phyloP scores from a whole-genome alignment of 2,329 filamentous ascomycete genomes.

The Leptographium lundbergii region DNA sequence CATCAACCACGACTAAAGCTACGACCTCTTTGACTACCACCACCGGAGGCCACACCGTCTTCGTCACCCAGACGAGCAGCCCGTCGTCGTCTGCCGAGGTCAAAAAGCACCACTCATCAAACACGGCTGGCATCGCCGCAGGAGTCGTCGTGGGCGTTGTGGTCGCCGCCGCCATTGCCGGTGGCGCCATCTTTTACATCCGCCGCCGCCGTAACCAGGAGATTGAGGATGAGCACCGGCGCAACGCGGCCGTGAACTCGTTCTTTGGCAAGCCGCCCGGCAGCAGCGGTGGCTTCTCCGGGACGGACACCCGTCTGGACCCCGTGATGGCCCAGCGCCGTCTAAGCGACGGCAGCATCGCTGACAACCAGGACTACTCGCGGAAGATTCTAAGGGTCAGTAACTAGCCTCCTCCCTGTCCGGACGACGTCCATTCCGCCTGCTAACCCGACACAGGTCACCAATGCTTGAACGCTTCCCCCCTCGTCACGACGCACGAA shows the following conservation, averaged over 20 bases:
- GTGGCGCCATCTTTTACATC: slow-evolving; percentile 57
- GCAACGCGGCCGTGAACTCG: slow-evolving; percentile 65
- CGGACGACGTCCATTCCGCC: slow-evolving; percentile 8
- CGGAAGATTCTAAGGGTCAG: slow-evolving; percentile 86
- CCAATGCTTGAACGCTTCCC: slow-evolving; percentile 38
- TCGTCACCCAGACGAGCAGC: slow-evolving; percentile 14
- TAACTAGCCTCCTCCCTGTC: slow-evolving; percentile 8
- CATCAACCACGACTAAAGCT: neutral
- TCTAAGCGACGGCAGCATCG: slow-evolving; percentile 90
- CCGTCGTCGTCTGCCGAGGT: slow-evolving; percentile 10
- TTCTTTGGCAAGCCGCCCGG: slow-evolving; percentile 55
- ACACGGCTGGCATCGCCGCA: slow-evolving; percentile 72
- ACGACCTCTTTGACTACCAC: slow-evolving; percentile 10
- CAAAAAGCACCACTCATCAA: slow-evolving; percentile 39
- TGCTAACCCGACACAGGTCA: slow-evolving; percentile 28
- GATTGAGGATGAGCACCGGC: slow-evolving; percentile 73
- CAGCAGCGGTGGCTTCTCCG: slow-evolving; percentile 53
- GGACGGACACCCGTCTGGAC: slow-evolving; percentile 75
- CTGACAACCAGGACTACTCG: slow-evolving; percentile 94
- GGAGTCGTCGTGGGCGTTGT: slow-evolving; percentile 80
- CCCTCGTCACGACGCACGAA: slow-evolving; percentile 25
- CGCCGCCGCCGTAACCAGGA: slow-evolving; percentile 64
- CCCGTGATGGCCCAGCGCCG: slow-evolving; percentile 73
- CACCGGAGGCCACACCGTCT: slow-evolving; percentile 11
- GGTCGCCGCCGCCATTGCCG: slow-evolving; percentile 50